phyloP scores from a whole-genome alignment of 208 protist species.

The Acanthamoeba castellanii region DNA sequence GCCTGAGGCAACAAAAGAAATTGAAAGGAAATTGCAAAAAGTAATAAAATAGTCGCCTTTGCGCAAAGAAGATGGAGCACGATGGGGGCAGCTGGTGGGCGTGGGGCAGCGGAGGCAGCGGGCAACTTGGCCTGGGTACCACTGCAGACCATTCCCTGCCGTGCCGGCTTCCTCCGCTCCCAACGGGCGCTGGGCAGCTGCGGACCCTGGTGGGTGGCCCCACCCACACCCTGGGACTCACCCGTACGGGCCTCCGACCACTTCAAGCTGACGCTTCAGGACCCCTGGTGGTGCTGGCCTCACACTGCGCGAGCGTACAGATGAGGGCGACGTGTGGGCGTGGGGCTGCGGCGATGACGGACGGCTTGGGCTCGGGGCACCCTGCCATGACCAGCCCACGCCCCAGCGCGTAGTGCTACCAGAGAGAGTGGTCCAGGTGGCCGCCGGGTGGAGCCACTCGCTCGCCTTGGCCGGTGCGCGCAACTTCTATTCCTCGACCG shows the following conservation, averaged over 20 bases:
- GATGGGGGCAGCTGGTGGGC: background rate
- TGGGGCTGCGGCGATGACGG: conserved; percentile 41
- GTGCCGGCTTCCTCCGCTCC: background rate
- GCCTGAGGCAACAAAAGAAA: too few species aligned
- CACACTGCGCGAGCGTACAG: background rate
- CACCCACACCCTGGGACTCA: conserved; percentile 32
- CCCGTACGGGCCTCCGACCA: background rate
- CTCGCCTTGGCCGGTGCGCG: background rate
- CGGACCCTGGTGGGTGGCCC: background rate
- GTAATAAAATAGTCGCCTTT: too few species aligned
- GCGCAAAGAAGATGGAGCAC: too few species aligned
- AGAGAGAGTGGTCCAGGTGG: conserved; percentile 8
- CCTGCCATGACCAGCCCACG: background rate
- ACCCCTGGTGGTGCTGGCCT: background rate
- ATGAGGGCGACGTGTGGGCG: background rate
- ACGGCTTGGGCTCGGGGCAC: background rate
- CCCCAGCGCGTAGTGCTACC: background rate
- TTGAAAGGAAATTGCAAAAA: too few species aligned
- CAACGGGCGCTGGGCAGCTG: too few species aligned
- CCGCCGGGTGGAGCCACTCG: conserved; percentile 43
- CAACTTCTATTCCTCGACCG: too few species aligned
- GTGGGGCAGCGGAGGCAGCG: conserved; percentile 6
- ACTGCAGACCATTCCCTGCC: background rate
- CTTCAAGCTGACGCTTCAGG: too few species aligned
- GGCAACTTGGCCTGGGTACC: conserved; percentile 33